Conservation (phyloP, 495 filamentous ascomycete genomes). For the Podospora tetraspora region DNA sequence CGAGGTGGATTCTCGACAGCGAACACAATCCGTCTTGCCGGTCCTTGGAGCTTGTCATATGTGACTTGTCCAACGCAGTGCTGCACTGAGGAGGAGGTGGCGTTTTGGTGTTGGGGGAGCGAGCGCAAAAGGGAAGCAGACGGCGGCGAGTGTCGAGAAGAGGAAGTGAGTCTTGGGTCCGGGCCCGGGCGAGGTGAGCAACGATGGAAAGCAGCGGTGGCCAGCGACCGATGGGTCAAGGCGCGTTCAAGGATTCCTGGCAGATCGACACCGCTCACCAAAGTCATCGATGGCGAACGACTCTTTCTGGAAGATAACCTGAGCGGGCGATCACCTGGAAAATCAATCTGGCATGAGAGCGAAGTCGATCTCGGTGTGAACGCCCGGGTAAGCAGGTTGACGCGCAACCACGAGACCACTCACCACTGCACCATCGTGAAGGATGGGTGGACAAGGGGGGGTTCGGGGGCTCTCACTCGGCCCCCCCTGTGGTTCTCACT, state of each 20-base stretch:
- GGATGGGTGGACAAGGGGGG: neutral
- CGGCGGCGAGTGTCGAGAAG: neutral
- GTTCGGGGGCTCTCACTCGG: neutral
- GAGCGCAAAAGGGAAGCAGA: neutral
- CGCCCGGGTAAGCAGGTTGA: neutral
- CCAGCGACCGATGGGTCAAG: neutral
- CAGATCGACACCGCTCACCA: neutral
- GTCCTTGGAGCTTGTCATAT: neutral
- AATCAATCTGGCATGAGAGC: slow-evolving; percentile 3
- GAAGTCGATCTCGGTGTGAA: slow-evolving; percentile 2
- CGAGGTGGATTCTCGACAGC: neutral
- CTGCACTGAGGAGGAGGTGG: neutral
- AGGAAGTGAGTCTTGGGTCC: neutral
- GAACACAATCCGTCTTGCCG: neutral
- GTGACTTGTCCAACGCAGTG: neutral
- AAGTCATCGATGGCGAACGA: neutral
- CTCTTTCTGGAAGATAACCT: neutral
- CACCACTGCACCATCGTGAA: neutral
- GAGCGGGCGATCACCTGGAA: neutral
- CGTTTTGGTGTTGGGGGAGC: neutral
- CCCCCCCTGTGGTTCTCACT: neutral
- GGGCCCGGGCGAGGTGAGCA: neutral
- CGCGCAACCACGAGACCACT: neutral
- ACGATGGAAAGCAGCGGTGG: neutral
- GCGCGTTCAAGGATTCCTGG: neutral